Percentiles rank a stretch among this genome's conserved stretches.
phyloP scores from a whole-genome alignment of 306 rosid genomes.

The Trifolium fragiferum region DNA sequence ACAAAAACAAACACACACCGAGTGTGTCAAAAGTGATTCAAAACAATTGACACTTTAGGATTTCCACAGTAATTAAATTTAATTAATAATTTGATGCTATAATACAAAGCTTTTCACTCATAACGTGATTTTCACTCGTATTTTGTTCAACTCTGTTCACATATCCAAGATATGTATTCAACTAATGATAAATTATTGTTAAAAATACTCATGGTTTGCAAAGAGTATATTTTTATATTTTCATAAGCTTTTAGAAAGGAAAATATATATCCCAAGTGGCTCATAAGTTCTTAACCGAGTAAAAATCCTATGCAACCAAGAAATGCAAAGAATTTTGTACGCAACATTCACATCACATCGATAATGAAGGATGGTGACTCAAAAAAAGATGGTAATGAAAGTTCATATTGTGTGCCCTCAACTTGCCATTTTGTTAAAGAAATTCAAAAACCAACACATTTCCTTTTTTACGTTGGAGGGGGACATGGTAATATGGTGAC shows the following conservation, averaged over 20 bases:
- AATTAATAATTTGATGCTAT: too few relatives aligned
- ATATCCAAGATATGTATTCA: too few relatives aligned
- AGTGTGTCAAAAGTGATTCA: too few relatives aligned
- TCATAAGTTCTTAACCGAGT: not conserved
- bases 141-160: too few relatives aligned
- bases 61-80: too few relatives aligned
- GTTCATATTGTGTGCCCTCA: slow-evolving; percentile 35
- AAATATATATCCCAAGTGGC: not conserved
- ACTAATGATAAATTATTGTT: too few relatives aligned
- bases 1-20: too few relatives aligned
- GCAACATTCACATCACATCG: not conserved
- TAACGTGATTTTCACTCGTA: too few relatives aligned
- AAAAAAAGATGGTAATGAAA: slow-evolving; percentile 26
- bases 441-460: slow-evolving; percentile 15
- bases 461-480: not conserved
- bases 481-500: slow-evolving; percentile 24
- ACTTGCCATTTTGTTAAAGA: slow-evolving; percentile 3
- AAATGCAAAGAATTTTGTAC: slow-evolving; percentile 11
- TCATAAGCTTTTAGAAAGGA: not conserved
- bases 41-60: too few relatives aligned
- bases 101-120: too few relatives aligned
- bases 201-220: too few relatives aligned
- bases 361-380: slow-evolving; percentile 27
- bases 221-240: not conserved
- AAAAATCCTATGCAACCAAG: not conserved